Evolutionary conservation across 1,284 basidiomycete species (phyloP).

Genomic region (Anthracocystis panici-leucophaei): DNA sequence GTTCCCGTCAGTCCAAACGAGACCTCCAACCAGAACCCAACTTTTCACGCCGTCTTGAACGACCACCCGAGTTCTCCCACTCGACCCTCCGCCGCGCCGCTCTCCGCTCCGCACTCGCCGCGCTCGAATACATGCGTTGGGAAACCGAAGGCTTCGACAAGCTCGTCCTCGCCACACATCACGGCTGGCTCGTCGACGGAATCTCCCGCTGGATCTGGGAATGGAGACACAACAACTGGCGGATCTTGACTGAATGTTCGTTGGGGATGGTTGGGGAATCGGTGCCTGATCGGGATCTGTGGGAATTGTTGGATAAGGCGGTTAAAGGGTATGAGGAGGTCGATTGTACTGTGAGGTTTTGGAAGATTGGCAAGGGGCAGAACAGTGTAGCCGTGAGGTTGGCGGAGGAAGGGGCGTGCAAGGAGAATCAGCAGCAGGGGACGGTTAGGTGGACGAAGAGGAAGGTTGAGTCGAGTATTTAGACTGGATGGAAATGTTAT

Average conservation of each 20-base stretch:
- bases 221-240: conserved; percentile 65
- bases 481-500: neutral
- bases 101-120: conserved; percentile 62
- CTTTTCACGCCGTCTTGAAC: conserved; percentile 62
- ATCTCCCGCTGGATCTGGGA: conserved; percentile 65
- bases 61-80: conserved; percentile 43
- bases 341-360: conserved; percentile 68
- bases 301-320: conserved; percentile 63
- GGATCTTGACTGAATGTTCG: conserved; percentile 45
- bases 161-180: conserved; percentile 64
- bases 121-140: conserved; percentile 63
- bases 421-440: conserved; percentile 57
- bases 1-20: conserved; percentile 17
- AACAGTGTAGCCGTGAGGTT: conserved; percentile 51
- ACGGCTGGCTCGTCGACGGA: conserved; percentile 66
- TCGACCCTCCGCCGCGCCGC: conserved; percentile 57
- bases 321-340: conserved; percentile 64
- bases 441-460: conserved; percentile 65
- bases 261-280: conserved; percentile 57
- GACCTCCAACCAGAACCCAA: conserved; percentile 51
- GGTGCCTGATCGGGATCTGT: conserved; percentile 67
- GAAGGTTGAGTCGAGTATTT: conserved; percentile 25
- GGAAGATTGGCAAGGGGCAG: conserved; percentile 58
- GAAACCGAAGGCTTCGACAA: conserved; percentile 68
- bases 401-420: conserved; percentile 61